Conservation (phyloP, 176 grass and related monocot species). For the Cenchrus purpureus region DNA sequence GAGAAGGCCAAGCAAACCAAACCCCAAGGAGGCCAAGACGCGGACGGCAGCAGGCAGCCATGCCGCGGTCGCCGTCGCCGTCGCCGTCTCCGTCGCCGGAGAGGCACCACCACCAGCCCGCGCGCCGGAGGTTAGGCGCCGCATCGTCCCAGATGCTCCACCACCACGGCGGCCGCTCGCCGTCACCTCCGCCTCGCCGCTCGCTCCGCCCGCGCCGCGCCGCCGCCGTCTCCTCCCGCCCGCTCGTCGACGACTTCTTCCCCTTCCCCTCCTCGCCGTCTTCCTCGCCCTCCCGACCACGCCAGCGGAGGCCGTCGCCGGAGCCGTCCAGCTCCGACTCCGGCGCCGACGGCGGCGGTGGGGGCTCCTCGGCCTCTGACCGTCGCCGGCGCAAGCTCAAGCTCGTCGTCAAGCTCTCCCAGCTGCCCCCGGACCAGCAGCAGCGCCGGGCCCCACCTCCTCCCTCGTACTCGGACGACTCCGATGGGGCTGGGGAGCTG, state of each 20-base stretch:
- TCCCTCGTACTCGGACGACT: conserved; percentile 45
- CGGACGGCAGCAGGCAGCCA: conserved; percentile 63
- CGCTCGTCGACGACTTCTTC: conserved; percentile 51
- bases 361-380: conserved; percentile 49
- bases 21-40: conserved; percentile 59
- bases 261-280: conserved; percentile 48
- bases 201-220: conserved; percentile 56
- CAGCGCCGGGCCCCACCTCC: conserved; percentile 51
- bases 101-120: conserved; percentile 49
- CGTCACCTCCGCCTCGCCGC: conserved; percentile 52
- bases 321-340: conserved; percentile 64
- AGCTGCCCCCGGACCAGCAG: conserved; percentile 44
- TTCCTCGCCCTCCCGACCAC: conserved; percentile 40
- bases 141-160: conserved; percentile 26
- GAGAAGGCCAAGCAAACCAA: conserved; percentile 42
- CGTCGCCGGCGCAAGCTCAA: conserved; percentile 74
- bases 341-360: conserved; percentile 48
- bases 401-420: conserved; percentile 76
- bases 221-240: conserved; percentile 40
- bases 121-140: conserved; percentile 18
- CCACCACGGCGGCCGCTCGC: conserved; percentile 40
- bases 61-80: conserved; percentile 68
- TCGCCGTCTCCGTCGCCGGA: conserved; percentile 52
- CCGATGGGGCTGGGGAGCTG: conserved; percentile 43
- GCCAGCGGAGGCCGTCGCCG: conserved; percentile 48